A percentile compares a stretch with the other conserved stretches of the same genome.
These are phyloP conservation scores for Paramecium pentaurelia DNA, from an alignment of 73 alveolate genomes.

Conservation along the genomic window DNA sequence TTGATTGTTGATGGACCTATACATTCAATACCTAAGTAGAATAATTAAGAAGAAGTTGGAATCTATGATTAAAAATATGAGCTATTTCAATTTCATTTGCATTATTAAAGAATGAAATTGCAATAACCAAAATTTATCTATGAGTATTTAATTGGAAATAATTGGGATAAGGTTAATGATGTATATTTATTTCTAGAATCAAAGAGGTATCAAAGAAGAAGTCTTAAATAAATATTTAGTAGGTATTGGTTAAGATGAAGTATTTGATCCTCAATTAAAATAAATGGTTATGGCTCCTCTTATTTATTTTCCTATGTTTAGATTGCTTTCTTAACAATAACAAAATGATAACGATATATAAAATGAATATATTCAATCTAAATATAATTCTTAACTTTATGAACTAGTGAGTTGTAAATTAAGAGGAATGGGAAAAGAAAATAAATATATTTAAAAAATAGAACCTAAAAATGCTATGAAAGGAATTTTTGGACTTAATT, in stretches of 20 bases:
- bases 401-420: background rate
- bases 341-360: background rate
- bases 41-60: background rate
- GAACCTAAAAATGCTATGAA: slow-evolving; percentile 7
- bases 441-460: background rate
- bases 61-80: background rate
- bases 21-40: background rate
- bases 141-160: background rate
- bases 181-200: background rate
- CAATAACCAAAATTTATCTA: background rate
- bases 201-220: background rate
- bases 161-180: background rate
- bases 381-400: background rate
- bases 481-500: slow-evolving; percentile 84
- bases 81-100: background rate
- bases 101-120: background rate
- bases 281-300: background rate
- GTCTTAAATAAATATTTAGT: background rate
- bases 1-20: background rate
- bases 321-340: background rate
- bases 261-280: background rate
- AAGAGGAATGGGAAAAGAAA: background rate
- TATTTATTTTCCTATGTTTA: background rate
- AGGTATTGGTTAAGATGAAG: slow-evolving; percentile 5
- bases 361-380: background rate